Evolutionary conservation across 108 stramenopile species (phyloP).

Genomic region (Cylindrotheca fusiformis): DNA sequence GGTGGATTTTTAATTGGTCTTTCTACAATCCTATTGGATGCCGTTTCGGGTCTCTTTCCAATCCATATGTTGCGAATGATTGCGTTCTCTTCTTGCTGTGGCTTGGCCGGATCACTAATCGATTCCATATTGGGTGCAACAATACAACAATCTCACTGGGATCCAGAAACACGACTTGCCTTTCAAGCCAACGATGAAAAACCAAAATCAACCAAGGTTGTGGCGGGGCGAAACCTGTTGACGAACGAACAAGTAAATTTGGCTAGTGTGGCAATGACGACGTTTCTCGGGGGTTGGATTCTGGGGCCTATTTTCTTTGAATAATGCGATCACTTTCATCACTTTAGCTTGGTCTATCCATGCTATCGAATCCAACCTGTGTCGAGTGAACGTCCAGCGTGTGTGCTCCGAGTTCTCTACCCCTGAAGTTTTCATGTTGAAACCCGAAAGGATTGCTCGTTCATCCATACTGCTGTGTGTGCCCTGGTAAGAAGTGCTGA

Average conservation of each 20-base stretch:
- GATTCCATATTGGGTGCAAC: conserved; percentile 84
- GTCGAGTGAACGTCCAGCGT: too few relatives aligned
- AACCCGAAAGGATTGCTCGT: too few relatives aligned
- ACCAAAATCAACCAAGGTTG: conserved; percentile 15
- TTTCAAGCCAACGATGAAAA: conserved; percentile 30
- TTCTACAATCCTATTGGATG: conserved; percentile 44
- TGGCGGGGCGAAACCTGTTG: conserved; percentile 51
- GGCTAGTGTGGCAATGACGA: conserved; percentile 55
- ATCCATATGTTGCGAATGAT: conserved; percentile 27
- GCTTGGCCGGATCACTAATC: conserved; percentile 59
- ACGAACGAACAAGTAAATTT: conserved; percentile 84
- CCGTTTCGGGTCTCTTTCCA: conserved; percentile 31
- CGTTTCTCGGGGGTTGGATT: conserved; percentile 52
- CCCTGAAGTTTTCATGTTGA: too few relatives aligned
- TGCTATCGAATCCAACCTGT: too few relatives aligned
- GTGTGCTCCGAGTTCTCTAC: too few relatives aligned
- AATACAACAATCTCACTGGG: conserved; percentile 64
- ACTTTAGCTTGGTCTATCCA: too few relatives aligned
- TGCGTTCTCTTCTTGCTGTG: conserved; percentile 48
- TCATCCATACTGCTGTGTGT: too few relatives aligned
- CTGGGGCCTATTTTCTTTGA: conserved; percentile 50
- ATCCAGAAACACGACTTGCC: conserved; percentile 53
- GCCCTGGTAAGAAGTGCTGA: too few relatives aligned
- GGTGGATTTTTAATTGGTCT: conserved; percentile 72
- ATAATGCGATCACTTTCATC: too few relatives aligned